A percentile compares a stretch with the other conserved stretches of the same genome.
phyloP scores from a whole-genome alignment of 768 basidiomycete species.

The Clitopilus hobsonii region DNA sequence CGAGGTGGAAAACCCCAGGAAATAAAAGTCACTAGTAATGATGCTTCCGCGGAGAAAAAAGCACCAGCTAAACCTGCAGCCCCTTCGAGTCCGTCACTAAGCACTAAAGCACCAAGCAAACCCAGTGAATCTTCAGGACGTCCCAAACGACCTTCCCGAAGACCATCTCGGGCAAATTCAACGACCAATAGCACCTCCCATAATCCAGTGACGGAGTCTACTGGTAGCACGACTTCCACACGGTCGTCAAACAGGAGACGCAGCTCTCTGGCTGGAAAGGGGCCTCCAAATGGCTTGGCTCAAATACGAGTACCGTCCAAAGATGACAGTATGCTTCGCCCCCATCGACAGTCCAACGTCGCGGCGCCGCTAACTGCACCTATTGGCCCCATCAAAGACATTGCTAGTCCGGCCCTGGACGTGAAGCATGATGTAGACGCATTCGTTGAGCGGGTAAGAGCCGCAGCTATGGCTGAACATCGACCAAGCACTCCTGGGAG shows the following conservation, averaged over 20 bases:
- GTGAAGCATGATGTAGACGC: conserved; percentile 66
- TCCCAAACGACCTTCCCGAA: conserved; percentile 28
- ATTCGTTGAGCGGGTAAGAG: conserved; percentile 73
- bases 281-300: conserved; percentile 16
- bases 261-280: conserved; percentile 39
- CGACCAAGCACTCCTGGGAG: conserved; percentile 69
- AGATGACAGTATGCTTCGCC: conserved; percentile 27
- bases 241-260: conserved; percentile 44
- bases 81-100: conserved; percentile 10
- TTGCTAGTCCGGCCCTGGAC: conserved; percentile 31
- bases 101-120: conserved; percentile 15
- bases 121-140: conserved; percentile 17
- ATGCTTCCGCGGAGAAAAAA: conserved; percentile 11
- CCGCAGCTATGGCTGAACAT: conserved; percentile 65
- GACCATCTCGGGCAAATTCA: conserved; percentile 27
- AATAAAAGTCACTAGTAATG: conserved; percentile 14
- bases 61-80: conserved; percentile 16
- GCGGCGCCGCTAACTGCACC: conserved; percentile 21
- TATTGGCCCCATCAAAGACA: conserved; percentile 45
- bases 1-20: conserved; percentile 17
- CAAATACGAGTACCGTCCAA: conserved; percentile 28
- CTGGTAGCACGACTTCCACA: conserved; percentile 21
- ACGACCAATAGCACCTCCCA: conserved; percentile 18
- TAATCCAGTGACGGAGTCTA: conserved; percentile 13
- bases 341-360: conserved; percentile 23